phyloP scores from a whole-genome alignment of 192 early-diverging fungal species.

The Umbelopsis vinacea region DNA sequence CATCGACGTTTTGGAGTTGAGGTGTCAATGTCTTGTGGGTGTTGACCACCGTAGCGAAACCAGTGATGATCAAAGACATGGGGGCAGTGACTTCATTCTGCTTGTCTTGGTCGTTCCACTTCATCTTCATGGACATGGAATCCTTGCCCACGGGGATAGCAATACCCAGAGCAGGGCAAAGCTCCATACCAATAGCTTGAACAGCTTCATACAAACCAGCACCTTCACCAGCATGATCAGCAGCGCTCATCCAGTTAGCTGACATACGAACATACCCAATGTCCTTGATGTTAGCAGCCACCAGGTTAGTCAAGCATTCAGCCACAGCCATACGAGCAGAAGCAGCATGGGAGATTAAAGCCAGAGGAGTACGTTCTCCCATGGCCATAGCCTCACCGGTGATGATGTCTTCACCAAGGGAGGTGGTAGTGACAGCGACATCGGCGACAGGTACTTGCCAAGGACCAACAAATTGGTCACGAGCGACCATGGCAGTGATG shows the following conservation, averaged over 20 bases:
- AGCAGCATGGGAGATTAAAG: constrained; percentile 83
- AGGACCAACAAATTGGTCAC: constrained; percentile 98
- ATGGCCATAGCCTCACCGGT: constrained; percentile 97
- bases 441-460: constrained; percentile 99
- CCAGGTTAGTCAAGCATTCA: constrained; percentile 91
- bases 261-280: constrained; percentile 81
- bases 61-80: constrained; percentile 90
- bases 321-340: constrained; percentile 97
- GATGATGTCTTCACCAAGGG: constrained; percentile 67
- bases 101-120: constrained; percentile 65
- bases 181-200: constrained; percentile 87
- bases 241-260: constrained; percentile 99
- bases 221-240: constrained; percentile 90
- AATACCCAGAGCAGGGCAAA: constrained; percentile 92
- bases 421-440: constrained; percentile 88
- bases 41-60: constrained; percentile 89
- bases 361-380: constrained; percentile 93
- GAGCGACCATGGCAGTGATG: constrained; percentile 91
- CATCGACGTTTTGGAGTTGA: constrained; percentile 60
- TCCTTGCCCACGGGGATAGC: constrained; percentile 99
- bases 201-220: constrained; percentile 92
- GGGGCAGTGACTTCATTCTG: constrained; percentile 81
- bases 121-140: constrained; percentile 99
- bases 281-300: constrained; percentile 80
- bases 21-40: constrained; percentile 89